These are phyloP conservation scores for Jatropha multifida DNA, from an alignment of 441 rosid species.

Conservation along the genomic window DNA sequence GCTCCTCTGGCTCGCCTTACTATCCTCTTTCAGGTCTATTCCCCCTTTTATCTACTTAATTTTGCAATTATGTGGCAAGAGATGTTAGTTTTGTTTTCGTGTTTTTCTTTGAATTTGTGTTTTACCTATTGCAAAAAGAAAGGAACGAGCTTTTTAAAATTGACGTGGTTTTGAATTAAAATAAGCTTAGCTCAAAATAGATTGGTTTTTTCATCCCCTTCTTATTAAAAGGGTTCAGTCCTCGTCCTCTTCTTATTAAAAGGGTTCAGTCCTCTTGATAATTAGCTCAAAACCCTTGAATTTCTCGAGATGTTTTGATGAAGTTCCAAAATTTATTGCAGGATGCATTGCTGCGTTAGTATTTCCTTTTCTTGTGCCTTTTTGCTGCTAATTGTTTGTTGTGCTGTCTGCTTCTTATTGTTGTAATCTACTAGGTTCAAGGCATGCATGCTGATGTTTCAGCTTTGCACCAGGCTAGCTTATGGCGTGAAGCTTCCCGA, in stretches of 20 bases:
- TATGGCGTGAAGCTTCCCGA: slow-evolving; percentile 79
- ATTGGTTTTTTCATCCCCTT: neutral
- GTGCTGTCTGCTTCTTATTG: slow-evolving; percentile 1
- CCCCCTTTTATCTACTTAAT: neutral
- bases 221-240: neutral
- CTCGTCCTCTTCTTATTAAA: neutral
- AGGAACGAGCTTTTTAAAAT: too few species aligned
- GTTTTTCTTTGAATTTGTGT: too few species aligned
- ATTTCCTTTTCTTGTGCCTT: neutral
- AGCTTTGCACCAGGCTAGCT: slow-evolving; percentile 51
- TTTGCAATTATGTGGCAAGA: neutral
- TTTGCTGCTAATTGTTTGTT: neutral
- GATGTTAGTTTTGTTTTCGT: too few species aligned
- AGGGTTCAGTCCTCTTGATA: neutral
- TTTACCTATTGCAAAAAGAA: too few species aligned
- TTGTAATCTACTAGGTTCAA: slow-evolving; percentile 59
- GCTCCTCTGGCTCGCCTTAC: slow-evolving; percentile 95
- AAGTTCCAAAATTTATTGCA: neutral
- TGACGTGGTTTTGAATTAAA: too few species aligned
- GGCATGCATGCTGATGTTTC: slow-evolving; percentile 85
- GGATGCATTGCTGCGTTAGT: neutral
- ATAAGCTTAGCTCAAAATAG: neutral
- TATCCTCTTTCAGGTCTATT: slow-evolving; percentile 78
- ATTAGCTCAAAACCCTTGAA: neutral
- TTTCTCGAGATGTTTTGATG: neutral